These are phyloP conservation scores for Leishmania tropica DNA, from an alignment of 208 protist species.

Conservation along the genomic window DNA sequence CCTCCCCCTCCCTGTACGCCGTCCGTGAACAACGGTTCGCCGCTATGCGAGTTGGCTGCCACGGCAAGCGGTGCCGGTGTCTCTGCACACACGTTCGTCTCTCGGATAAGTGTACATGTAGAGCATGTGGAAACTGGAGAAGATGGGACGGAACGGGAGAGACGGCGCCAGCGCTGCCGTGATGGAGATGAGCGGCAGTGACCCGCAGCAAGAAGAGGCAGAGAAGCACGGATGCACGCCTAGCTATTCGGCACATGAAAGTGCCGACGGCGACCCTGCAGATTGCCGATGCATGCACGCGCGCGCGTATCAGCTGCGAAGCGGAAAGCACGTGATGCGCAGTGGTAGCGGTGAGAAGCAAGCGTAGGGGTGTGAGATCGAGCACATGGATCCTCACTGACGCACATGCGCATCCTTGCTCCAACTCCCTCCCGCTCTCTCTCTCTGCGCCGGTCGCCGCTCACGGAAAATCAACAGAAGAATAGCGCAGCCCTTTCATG, in stretches of 20 bases:
- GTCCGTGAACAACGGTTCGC: not conserved
- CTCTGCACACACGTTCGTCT: no score
- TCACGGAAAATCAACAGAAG: not conserved
- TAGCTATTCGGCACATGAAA: not conserved
- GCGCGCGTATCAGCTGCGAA: not conserved
- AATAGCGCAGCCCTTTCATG: not conserved
- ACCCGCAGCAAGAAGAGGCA: not conserved
- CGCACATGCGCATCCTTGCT: not conserved
- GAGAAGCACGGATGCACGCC: not conserved
- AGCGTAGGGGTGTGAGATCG: not conserved
- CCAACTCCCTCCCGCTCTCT: not conserved
- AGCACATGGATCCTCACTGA: not conserved
- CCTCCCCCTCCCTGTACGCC: not conserved
- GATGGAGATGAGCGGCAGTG: not conserved
- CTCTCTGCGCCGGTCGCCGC: not conserved
- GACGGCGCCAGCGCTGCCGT: no score
- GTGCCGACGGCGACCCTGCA: not conserved
- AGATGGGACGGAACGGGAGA: not conserved
- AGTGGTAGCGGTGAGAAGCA: not conserved
- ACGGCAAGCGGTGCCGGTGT: not conserved
- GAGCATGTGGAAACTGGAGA: not conserved
- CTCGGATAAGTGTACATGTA: not conserved
- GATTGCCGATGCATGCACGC: not conserved
- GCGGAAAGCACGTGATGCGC: not conserved
- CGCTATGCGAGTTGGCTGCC: not conserved